Percentiles rank a stretch among this genome's conserved stretches.
Evolutionary conservation across 2,329 filamentous ascomycete genomes (phyloP).

Genomic region (Exophiala mesophila): DNA sequence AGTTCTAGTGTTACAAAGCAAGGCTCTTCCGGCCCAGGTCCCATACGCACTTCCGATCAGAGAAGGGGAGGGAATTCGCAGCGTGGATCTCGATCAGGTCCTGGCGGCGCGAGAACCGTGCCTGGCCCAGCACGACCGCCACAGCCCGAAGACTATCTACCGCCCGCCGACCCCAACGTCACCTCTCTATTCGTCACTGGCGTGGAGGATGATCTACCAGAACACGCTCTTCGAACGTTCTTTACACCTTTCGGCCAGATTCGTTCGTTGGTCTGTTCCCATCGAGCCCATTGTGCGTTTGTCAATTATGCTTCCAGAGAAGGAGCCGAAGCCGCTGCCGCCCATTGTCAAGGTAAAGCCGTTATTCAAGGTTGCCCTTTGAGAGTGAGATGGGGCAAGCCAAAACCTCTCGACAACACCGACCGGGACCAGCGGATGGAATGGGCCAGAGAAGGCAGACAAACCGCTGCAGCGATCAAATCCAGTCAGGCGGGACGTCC

Average conservation of each 20-base stretch:
- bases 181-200: constrained; percentile 93
- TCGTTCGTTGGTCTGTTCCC: constrained; percentile 88
- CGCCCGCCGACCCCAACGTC: constrained; percentile 77
- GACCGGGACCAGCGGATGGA: constrained; percentile 77
- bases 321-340: constrained; percentile 78
- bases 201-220: constrained; percentile 90
- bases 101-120: constrained; percentile 55
- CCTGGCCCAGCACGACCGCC: constrained; percentile 71
- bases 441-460: constrained; percentile 73
- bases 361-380: constrained; percentile 88
- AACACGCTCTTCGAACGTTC: constrained; percentile 83
- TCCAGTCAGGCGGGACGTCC: constrained; percentile 31
- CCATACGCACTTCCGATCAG: constrained; percentile 68
- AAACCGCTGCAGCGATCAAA: constrained; percentile 49
- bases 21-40: constrained; percentile 58
- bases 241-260: constrained; percentile 87
- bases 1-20: constrained; percentile 40
- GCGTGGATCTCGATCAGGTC: constrained; percentile 42
- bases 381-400: constrained; percentile 85
- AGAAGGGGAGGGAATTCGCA: constrained; percentile 37
- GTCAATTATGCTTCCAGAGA: constrained; percentile 86
- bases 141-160: constrained; percentile 76
- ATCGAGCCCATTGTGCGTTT: constrained; percentile 95
- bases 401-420: constrained; percentile 86
- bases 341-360: constrained; percentile 77